Conservation (phyloP, 2,329 filamentous ascomycete genomes). For the Fonsecaea multimorphosa region DNA sequence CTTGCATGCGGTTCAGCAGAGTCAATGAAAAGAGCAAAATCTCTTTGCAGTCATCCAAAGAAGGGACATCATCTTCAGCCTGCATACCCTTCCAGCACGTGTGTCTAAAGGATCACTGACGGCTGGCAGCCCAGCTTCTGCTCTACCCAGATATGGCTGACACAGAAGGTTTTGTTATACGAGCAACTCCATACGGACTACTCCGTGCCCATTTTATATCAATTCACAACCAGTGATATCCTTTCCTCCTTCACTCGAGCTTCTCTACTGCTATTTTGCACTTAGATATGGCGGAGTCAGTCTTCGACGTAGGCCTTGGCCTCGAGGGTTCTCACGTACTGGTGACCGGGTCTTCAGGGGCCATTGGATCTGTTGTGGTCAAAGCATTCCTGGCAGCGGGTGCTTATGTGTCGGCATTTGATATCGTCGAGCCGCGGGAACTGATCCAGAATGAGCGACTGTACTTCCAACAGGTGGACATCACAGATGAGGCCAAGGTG, state of each 20-base stretch:
- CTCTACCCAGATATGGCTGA: not conserved
- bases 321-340: conserved; percentile 49
- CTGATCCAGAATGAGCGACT: conserved; percentile 32
- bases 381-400: conserved; percentile 52
- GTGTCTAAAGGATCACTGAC: not conserved
- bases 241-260: not conserved
- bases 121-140: not conserved
- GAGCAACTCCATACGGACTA: conserved; percentile 5
- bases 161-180: not conserved
- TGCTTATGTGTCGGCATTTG: conserved; percentile 49
- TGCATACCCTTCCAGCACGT: too few relatives aligned
- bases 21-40: not conserved
- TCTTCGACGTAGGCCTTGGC: conserved; percentile 44
- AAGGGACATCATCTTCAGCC: too few relatives aligned
- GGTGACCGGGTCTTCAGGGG: conserved; percentile 51
- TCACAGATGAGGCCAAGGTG: conserved; percentile 45
- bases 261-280: not conserved
- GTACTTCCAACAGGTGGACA: conserved; percentile 43
- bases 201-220: not conserved
- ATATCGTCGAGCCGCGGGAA: conserved; percentile 39
- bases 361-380: conserved; percentile 50
- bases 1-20: not conserved
- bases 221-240: not conserved
- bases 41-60: not conserved
- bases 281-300: conserved; percentile 12